Evolutionary conservation across 352 stramenopile genomes (phyloP).

Genomic region (Globisporangium okanoganense): DNA sequence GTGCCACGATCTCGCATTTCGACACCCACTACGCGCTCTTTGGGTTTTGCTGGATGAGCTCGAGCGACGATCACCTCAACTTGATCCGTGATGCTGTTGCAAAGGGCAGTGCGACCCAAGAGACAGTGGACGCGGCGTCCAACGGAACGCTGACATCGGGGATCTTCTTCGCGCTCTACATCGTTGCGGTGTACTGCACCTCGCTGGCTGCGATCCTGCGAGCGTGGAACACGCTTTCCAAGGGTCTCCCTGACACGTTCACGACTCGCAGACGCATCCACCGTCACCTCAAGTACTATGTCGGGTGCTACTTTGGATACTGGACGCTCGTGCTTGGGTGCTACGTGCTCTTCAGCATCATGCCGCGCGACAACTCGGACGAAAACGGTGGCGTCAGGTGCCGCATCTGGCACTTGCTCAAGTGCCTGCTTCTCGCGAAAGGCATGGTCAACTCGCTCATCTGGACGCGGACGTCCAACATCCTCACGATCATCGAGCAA

Average conservation of each 20-base stretch:
- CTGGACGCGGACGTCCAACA: conserved; percentile 82
- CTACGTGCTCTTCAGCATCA: conserved; percentile 64
- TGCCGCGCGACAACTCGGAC: conserved; percentile 29
- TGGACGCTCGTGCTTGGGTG: conserved; percentile 74
- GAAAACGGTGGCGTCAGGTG: conserved; percentile 40
- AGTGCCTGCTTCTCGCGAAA: conserved; percentile 65
- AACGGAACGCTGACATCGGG: conserved; percentile 52
- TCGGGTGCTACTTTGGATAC: conserved; percentile 85
- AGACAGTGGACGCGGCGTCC: conserved; percentile 12
- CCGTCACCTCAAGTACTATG: conserved; percentile 84
- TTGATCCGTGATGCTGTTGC: not conserved
- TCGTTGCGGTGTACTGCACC: conserved; percentile 76
- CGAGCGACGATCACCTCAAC: conserved; percentile 41
- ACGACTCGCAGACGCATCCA: conserved; percentile 70
- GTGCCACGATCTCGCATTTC: conserved; percentile 67
- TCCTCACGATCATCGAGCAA: conserved; percentile 69
- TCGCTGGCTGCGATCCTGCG: conserved; percentile 70
- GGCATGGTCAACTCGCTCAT: conserved; percentile 81
- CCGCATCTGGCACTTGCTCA: conserved; percentile 70
- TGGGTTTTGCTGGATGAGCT: conserved; percentile 76
- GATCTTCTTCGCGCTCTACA: conserved; percentile 82
- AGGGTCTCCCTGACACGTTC: conserved; percentile 74
- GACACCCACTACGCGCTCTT: conserved; percentile 77
- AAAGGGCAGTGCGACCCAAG: not conserved
- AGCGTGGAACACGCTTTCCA: conserved; percentile 78